Evolutionary conservation across 495 filamentous ascomycete genomes (phyloP).

Genomic region (Tuber microsphaerosporum): DNA sequence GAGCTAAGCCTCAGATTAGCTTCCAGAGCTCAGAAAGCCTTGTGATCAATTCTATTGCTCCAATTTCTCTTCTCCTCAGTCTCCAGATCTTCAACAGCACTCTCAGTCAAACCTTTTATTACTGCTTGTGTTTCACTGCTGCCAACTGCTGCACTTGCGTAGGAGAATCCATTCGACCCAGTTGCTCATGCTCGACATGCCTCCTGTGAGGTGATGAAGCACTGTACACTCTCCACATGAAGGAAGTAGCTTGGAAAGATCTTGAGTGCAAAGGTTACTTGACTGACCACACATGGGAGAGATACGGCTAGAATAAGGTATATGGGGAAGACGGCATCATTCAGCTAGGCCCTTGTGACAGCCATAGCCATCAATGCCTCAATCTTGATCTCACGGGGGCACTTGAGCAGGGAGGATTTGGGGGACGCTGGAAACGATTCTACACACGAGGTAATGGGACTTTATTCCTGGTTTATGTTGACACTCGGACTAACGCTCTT

Average conservation of each 20-base stretch:
- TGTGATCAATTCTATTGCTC: background rate
- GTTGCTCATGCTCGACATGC: conserved; percentile 12
- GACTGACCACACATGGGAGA: conserved; percentile 12
- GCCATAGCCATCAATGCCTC: conserved; percentile 19
- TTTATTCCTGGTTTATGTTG: background rate
- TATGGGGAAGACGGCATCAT: conserved; percentile 15
- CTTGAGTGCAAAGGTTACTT: conserved; percentile 19
- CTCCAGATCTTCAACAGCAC: background rate
- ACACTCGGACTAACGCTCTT: background rate
- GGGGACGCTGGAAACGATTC: conserved; percentile 9
- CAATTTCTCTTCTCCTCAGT: background rate
- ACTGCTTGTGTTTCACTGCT: background rate
- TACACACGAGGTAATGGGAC: conserved; percentile 16
- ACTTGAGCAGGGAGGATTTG: conserved; percentile 26
- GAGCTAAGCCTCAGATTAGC: background rate
- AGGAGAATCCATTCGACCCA: conserved; percentile 15
- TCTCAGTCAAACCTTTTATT: background rate
- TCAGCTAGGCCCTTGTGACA: conserved; percentile 9
- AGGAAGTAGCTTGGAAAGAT: conserved; percentile 23
- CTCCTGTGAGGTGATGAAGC: conserved; percentile 28
- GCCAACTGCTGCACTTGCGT: background rate
- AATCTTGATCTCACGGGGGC: conserved; percentile 29
- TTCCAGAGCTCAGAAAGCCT: background rate
- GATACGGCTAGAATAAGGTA: conserved; percentile 17
- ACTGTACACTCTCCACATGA: conserved; percentile 18